These are phyloP conservation scores for Capsicum baccatum DNA, from an alignment of 257 asterid species.

Conservation along the genomic window DNA sequence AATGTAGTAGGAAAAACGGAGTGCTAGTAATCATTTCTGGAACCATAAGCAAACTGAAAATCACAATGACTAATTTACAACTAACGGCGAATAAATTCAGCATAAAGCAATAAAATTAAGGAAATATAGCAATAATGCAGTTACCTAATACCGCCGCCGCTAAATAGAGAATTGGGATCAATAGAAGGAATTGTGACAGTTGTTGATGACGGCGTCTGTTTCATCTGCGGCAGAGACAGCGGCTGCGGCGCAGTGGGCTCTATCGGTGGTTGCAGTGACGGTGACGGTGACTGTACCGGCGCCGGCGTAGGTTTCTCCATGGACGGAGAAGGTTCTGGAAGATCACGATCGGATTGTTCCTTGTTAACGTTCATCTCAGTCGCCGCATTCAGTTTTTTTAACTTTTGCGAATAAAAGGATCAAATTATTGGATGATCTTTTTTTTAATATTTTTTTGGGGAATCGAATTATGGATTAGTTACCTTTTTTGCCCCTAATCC, in stretches of 20 bases:
- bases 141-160: constrained; percentile 76
- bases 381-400: constrained; percentile 31
- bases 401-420: not conserved
- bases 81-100: not conserved
- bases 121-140: not conserved
- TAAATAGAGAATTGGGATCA: constrained; percentile 50
- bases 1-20: not conserved
- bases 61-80: not conserved
- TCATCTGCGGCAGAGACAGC: not conserved
- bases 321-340: constrained; percentile 19
- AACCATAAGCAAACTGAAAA: not conserved
- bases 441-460: not conserved
- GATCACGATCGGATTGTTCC: constrained; percentile 13
- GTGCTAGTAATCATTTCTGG: not conserved
- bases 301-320: not conserved
- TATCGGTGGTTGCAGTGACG: constrained; percentile 30
- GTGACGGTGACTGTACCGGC: constrained; percentile 26
- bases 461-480: not conserved
- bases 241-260: constrained; percentile 26
- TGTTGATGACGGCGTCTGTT: constrained; percentile 28
- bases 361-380: constrained; percentile 33
- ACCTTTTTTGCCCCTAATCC: constrained; percentile 16
- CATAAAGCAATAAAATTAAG: not conserved
- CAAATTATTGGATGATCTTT: not conserved
- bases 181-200: constrained; percentile 41